phyloP scores from a whole-genome alignment of 2,329 filamentous ascomycete species.

The Diaporthe nobilis region DNA sequence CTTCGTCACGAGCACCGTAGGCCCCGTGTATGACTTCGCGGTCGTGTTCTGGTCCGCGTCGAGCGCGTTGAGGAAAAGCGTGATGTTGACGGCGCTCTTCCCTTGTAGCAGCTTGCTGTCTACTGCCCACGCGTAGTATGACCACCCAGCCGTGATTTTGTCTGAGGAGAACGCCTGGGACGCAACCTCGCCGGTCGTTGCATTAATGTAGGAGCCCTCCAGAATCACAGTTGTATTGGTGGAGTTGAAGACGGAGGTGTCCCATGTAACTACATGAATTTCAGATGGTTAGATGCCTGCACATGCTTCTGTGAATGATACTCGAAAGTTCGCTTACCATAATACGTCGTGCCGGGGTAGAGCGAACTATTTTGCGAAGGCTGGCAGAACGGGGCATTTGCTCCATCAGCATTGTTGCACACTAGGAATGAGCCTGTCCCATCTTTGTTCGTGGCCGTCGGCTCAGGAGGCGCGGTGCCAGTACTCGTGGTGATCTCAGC shows the following conservation, averaged over 20 bases:
- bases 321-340: constrained; percentile 55
- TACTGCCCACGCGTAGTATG: constrained; percentile 64
- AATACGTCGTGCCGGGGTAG: constrained; percentile 63
- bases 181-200: constrained; percentile 48
- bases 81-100: constrained; percentile 61
- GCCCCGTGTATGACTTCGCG: constrained; percentile 49
- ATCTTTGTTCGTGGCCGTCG: constrained; percentile 59
- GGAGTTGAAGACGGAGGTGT: constrained; percentile 64
- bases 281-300: constrained; percentile 16
- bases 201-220: constrained; percentile 58
- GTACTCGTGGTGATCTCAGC: constrained; percentile 53
- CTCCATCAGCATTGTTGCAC: constrained; percentile 64
- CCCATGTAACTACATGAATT: constrained; percentile 67
- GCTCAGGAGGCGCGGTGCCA: constrained; percentile 57
- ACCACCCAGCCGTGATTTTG: constrained; percentile 58
- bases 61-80: constrained; percentile 59
- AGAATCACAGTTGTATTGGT: constrained; percentile 56
- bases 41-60: constrained; percentile 48
- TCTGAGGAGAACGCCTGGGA: constrained; percentile 52
- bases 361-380: constrained; percentile 61
- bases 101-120: constrained; percentile 52
- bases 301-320: background rate
- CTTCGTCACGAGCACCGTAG: constrained; percentile 58
- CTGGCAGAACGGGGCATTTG: constrained; percentile 65
- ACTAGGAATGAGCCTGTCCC: constrained; percentile 64